Conservation (phyloP, 805 yeast genomes). For the Pichia ethanolica region DNA sequence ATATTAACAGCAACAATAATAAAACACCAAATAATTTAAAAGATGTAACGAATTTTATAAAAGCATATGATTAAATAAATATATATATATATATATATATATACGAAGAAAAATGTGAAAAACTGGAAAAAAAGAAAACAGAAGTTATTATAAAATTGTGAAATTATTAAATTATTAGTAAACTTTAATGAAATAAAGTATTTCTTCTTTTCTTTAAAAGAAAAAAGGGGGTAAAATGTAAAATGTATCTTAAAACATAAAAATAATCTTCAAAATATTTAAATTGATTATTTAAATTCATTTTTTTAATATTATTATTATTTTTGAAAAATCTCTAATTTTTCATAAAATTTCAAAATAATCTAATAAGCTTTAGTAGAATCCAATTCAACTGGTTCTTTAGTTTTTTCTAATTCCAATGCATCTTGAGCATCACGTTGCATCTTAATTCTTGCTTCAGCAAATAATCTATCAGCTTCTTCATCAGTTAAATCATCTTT, state of each 20-base stretch:
- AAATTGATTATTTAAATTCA: too few species aligned
- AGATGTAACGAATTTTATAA: neutral
- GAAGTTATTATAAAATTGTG: neutral
- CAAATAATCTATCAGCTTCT: constrained; percentile 49
- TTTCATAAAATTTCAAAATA: neutral
- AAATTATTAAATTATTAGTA: neutral
- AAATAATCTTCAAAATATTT: too few species aligned
- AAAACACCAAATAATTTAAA: neutral
- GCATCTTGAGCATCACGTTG: neutral
- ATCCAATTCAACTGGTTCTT: neutral
- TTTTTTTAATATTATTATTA: too few species aligned
- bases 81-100: neutral
- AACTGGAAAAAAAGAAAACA: neutral
- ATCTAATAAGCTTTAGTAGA: neutral
- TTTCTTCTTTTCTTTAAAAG: too few species aligned
- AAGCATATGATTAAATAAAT: neutral
- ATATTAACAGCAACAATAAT: too few species aligned
- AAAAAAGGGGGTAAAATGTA: neutral
- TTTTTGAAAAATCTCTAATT: too few species aligned
- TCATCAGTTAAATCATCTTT: constrained; percentile 45
- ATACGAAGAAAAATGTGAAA: too few species aligned
- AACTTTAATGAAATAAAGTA: too few species aligned
- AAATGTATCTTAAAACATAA: neutral
- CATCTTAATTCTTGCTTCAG: constrained; percentile 27
- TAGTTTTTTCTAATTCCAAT: neutral